Conservation (phyloP, 345 rosid genomes). For the Eucalyptus leucophloia region DNA sequence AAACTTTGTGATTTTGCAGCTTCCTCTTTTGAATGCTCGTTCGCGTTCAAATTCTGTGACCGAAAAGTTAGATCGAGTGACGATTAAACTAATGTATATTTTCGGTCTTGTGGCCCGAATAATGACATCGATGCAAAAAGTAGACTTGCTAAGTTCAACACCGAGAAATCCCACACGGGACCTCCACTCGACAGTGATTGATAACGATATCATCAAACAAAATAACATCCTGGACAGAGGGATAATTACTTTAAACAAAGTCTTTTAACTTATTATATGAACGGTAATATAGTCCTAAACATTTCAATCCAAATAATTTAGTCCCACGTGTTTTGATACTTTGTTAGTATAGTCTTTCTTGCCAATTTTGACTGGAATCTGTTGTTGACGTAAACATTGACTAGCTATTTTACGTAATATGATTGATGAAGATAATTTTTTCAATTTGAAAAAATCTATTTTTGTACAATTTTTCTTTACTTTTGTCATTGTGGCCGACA, state of each 20-base stretch:
- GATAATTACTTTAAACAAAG: neutral
- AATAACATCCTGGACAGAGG: neutral
- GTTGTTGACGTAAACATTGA: fast-evolving
- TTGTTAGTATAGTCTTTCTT: fast-evolving
- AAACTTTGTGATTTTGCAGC: neutral
- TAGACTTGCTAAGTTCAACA: neutral
- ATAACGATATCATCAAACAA: neutral
- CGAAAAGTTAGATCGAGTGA: neutral
- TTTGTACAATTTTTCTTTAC: too few relatives aligned
- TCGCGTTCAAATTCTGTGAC: neutral
- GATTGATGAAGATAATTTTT: fast-evolving
- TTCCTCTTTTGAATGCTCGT: neutral
- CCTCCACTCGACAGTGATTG: neutral
- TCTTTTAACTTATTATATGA: too few relatives aligned
- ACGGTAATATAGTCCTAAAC: neutral
- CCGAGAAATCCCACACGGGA: neutral
- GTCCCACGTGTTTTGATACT: neutral
- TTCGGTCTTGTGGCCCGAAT: neutral
- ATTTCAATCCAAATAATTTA: neutral
- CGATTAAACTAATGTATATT: neutral
- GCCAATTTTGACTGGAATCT: fast-evolving
- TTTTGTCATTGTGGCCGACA: too few relatives aligned
- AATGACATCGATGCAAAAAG: neutral
- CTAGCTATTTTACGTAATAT: fast-evolving
- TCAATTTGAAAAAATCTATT: too few relatives aligned